Evolutionary conservation across 306 rosid species (phyloP), one percentile per base, ranked within the genome.

Genomic region (Fragaria vesca): DNA sequence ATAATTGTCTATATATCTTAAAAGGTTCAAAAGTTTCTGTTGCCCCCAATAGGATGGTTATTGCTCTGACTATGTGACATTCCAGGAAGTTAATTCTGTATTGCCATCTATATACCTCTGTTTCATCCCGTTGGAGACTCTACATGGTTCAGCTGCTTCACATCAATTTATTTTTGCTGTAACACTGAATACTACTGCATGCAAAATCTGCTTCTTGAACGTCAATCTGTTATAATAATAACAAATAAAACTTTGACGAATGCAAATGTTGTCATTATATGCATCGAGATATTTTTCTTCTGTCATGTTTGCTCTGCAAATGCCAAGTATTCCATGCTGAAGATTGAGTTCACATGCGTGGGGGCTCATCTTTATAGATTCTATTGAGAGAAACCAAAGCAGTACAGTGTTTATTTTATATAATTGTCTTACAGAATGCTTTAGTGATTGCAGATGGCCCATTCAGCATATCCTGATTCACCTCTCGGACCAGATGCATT

Each of bases 401-500:
- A 65, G 17, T 34, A 7, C 45, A 65, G 69, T 28, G 9, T 13
- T 36, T 24, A 20, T 16, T 9, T 66, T 67, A 15, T 28, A 40
- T 38, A 18, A 20, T 8, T 36, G 36, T 78, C 71, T 76, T 75
- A 76, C 69, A 18, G 60, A 73, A 50, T 74, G 74, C 75, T 74
- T 72, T 74, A 40, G 70, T 61, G 71, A 83, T 65, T 78, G 86
- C 94, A 92, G 97, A 78, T 86, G 66, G 88, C 93, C 82, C 97
- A 92, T 83, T 87, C 93, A 51, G 78, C 81, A 66, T 94, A 81
- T 87, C 93, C 96, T 66, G 97, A 92, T 87, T 94, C 94, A 65
- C 98, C 97, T 76, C 83, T 94, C 84, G 97, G 98, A 76, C 92
- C 98, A 66, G 97, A 92, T 88, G 98, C 97, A 71, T 94, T 84